These are phyloP conservation scores for Ceratocystis eucalypticola DNA, from an alignment of 2,329 filamentous ascomycete species.

Conservation along the genomic window DNA sequence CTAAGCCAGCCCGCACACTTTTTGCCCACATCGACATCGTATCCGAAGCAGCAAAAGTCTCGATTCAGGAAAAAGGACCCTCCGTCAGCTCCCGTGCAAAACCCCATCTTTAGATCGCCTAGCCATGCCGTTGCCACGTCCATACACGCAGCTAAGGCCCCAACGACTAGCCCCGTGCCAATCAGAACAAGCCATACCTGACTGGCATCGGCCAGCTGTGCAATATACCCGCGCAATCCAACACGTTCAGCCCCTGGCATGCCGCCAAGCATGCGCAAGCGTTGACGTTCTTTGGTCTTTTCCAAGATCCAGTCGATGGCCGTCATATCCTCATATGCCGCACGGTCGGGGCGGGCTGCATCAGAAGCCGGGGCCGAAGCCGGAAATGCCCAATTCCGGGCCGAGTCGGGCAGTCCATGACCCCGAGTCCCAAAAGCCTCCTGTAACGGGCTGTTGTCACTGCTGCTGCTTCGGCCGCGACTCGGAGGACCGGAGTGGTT, in stretches of 20 bases:
- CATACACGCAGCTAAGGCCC: constrained; percentile 73
- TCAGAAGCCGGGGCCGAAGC: constrained; percentile 18
- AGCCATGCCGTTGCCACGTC: constrained; percentile 89
- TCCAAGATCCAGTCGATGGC: constrained; percentile 99
- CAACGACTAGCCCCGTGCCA: constrained; percentile 70
- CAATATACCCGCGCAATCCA: constrained; percentile 59
- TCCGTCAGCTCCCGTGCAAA: constrained; percentile 66
- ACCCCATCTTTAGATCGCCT: constrained; percentile 80
- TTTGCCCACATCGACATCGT: constrained; percentile 67
- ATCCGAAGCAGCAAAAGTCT: constrained; percentile 85
- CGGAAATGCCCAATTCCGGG: constrained; percentile 29
- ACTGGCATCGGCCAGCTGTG: constrained; percentile 64
- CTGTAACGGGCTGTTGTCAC: constrained; percentile 34
- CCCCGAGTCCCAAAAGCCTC: no score
- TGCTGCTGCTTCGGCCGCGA: constrained; percentile 28
- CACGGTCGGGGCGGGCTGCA: constrained; percentile 34
- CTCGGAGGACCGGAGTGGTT: constrained; percentile 11
- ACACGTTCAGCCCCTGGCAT: constrained; percentile 26
- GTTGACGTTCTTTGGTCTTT: constrained; percentile 88
- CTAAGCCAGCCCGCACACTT: constrained; percentile 78
- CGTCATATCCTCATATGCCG: constrained; percentile 90
- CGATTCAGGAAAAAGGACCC: constrained; percentile 85
- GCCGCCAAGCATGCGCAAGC: constrained; percentile 52
- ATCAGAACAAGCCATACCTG: constrained; percentile 88
- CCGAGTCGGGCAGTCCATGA: constrained; percentile 32